Evolutionary conservation across 2,329 filamentous ascomycete species (phyloP), one percentile per base, ranked within the genome.

Genomic region (Calonectria pteridis): DNA sequence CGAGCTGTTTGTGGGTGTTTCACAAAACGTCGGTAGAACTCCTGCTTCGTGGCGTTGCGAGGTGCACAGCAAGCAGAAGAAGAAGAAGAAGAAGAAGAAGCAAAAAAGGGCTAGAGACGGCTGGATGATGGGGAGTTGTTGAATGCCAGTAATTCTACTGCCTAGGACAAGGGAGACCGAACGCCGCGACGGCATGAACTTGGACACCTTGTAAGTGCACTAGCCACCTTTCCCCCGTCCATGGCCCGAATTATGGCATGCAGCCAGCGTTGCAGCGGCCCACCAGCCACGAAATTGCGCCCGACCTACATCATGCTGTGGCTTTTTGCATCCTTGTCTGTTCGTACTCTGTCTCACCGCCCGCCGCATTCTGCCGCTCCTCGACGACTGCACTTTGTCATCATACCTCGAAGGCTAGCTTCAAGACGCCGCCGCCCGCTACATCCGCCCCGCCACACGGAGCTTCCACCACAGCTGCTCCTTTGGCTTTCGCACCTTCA

Each of bases 101-200:
- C 16, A 23, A 46, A 63, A 46, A 35, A 65, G 16, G 29, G 40
- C 23, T n/a, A 49, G 13, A 14, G 40, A 43, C 4, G 67, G 53
- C 31, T 51, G 29, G 67, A 51, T 70, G 62, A 76, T 68, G 74
- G 64, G 23, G 40, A 46, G 43, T 46, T 46, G 43, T n/a, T 43
- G 35, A 40, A 62, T 46, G 35, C 28, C 31, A 26, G n/a, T 40
- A 59, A 59, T 59, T 59, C 55, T 26, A 59, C 55, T 59, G 55
- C 55, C 55, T 59, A 14, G 55, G 55, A 59, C 35, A 37, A 59
- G 55, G 55, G 55, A 59, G 55, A 46, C 43, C 29, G 51, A 26
- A 35, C 35, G 55, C 55, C 55, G 33, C 55, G 55, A 40, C 55
- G 55, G 23, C 18, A 18, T 6, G 33, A 35, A 59, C 55, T 59